Base-by-base conservation (phyloP, 2,329 filamentous ascomycete species). In the Eutypa lata region DNA sequence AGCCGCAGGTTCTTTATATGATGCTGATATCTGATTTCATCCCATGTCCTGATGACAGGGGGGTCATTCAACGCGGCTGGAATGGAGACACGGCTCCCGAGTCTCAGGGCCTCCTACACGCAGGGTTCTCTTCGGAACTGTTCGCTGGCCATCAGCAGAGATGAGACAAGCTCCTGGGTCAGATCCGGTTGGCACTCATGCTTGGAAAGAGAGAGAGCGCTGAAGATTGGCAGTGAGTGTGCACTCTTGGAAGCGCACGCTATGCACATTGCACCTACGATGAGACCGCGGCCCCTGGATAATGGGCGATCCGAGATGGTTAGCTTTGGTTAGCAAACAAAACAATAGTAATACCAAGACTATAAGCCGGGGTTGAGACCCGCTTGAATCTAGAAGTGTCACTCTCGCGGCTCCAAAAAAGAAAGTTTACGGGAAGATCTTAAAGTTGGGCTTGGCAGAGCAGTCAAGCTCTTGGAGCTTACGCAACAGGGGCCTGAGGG, bases 401-500 rank as follows among this genome's bases (percentile, higher is more conserved):
- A 49, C 49, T 38, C 37, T 47, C 52, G 47, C 56, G 57, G 55
- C 54, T 52, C 49, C 51, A 45, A 44, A 64, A 61, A 59, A 57
- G 57, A 61, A 59, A 52, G 54, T 60, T 58, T 56, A 56, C 33
- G 42, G 50, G 54, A 52, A 58, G 59, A 60, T 58, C 59, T 55
- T 37, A 24, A 28, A 21, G 42, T 22, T 10, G 6, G 22, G 21
- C 22, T 45, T 45, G 42, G 42, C 42, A 7, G 16, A 8, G 13
- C 21, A 38, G n/a, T n/a, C n/a, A n/a, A n/a, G n/a, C n/a, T 14
- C 35, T 16, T n/a, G 2, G 7, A n/a, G 42, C 22, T 45, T n/a
- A 45, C 7, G 14, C 13, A 24, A 45, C 13, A 45, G 18, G 19
- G 18, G 40, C 19, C 1, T 14, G 31, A 7, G 31, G 8, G 16